These are phyloP conservation scores for Saccharomyces pastorianus DNA, from an alignment of 1,139 yeast species.

Conservation along the genomic window DNA sequence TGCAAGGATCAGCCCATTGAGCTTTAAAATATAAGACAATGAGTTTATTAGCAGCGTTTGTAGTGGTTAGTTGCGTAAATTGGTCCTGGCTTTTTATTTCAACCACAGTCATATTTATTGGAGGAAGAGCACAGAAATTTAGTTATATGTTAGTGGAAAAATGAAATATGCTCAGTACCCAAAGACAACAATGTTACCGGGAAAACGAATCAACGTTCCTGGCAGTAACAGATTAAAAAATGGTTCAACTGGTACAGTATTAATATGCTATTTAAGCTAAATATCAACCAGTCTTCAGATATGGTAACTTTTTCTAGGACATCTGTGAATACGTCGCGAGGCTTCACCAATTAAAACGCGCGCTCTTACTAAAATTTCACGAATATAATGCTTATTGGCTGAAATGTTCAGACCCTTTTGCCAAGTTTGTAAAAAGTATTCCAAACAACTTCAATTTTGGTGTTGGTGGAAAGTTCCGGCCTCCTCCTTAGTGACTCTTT, in stretches of 20 bases:
- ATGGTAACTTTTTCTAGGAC: not conserved
- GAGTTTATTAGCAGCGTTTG: constrained; percentile 53
- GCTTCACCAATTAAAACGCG: constrained; percentile 6
- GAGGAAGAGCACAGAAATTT: not conserved
- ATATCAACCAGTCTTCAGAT: not conserved
- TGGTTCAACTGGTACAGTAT: not conserved
- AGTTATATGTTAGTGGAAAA: not conserved
- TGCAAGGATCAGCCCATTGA: constrained; percentile 96
- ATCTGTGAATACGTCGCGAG: not conserved
- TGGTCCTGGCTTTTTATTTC: constrained; percentile 73
- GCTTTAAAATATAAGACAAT: constrained; percentile 85
- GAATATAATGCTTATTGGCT: not conserved
- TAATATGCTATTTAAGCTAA: not conserved
- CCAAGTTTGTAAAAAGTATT: constrained; percentile 37
- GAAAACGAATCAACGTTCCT: constrained; percentile 3
- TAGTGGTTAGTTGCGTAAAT: constrained; percentile 66
- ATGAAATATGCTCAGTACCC: not conserved
- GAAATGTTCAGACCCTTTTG: constrained; percentile 3
- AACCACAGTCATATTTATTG: constrained; percentile 50
- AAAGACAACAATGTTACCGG: not conserved
- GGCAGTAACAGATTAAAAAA: not conserved
- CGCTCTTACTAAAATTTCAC: constrained; percentile 2
- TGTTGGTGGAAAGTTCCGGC: constrained; percentile 30
- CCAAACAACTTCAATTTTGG: constrained; percentile 32
- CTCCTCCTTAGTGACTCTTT: constrained; percentile 21